phyloP scores from a whole-genome alignment of 1,284 basidiomycete genomes.

The Ustilago cynodontis region DNA sequence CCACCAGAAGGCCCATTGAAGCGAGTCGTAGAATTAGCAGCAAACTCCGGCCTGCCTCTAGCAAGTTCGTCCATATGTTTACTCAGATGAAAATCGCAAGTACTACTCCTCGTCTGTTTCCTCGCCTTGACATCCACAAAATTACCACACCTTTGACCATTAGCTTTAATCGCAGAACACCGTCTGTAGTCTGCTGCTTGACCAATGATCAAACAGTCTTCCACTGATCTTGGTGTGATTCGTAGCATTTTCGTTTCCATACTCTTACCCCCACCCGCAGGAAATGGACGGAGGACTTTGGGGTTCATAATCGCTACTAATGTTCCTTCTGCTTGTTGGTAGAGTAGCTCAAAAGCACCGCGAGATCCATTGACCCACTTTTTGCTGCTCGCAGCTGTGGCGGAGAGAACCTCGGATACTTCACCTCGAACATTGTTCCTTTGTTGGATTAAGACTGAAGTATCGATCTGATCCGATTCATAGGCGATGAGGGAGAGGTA shows the following conservation, averaged over 20 bases:
- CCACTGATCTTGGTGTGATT: conserved; percentile 83
- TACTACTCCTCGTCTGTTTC: conserved; percentile 25
- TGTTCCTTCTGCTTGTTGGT: conserved; percentile 86
- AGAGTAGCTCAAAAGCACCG: conserved; percentile 89
- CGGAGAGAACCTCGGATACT: conserved; percentile 18
- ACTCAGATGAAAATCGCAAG: conserved; percentile 90
- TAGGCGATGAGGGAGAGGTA: conserved; percentile 85
- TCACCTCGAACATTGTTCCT: conserved; percentile 30
- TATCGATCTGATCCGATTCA: conserved; percentile 79
- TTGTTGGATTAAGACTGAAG: not conserved
- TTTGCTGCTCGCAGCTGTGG: conserved; percentile 70
- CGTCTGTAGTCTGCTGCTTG: conserved; percentile 85
- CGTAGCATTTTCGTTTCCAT: conserved; percentile 79
- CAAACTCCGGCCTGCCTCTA: conserved; percentile 82
- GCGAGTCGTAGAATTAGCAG: conserved; percentile 69
- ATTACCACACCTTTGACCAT: conserved; percentile 82
- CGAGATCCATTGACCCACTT: conserved; percentile 86
- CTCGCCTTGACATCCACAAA: conserved; percentile 71
- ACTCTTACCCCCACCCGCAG: conserved; percentile 59
- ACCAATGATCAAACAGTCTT: conserved; percentile 85
- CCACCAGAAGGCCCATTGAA: conserved; percentile 16
- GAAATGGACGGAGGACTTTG: conserved; percentile 81
- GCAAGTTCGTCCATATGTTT: conserved; percentile 81
- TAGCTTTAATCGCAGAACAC: conserved; percentile 79
- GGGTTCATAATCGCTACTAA: conserved; percentile 92